Evolutionary conservation across 495 filamentous ascomycete genomes (phyloP).

Genomic region (Penicillium cataractarum): DNA sequence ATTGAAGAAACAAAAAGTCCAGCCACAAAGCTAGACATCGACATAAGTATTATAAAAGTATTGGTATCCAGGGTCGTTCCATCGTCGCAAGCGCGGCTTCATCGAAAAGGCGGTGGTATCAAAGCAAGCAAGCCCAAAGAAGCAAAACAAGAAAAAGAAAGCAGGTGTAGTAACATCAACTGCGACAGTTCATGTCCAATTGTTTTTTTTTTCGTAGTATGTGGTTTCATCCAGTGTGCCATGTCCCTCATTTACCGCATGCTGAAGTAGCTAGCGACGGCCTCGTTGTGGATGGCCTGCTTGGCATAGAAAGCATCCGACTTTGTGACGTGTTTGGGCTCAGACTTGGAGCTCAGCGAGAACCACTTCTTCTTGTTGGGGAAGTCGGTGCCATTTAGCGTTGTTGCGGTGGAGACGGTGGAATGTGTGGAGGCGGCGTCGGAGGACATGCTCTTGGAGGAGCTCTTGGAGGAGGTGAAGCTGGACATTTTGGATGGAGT

Average conservation of each 20-base stretch:
- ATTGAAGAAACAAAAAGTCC: not conserved
- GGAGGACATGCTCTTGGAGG: slow-evolving; percentile 22
- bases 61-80: slow-evolving; percentile 21
- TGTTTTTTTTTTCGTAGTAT: not conserved
- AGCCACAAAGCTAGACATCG: not conserved
- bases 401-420: slow-evolving; percentile 33
- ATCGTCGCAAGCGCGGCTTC: slow-evolving; percentile 20
- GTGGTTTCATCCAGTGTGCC: not conserved
- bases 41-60: slow-evolving; percentile 4
- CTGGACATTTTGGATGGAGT: slow-evolving; percentile 18
- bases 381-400: slow-evolving; percentile 28
- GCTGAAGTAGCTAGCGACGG: slow-evolving; percentile 36
- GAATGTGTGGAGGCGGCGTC: slow-evolving; percentile 33
- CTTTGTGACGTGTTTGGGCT: slow-evolving; percentile 13
- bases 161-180: not conserved
- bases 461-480: slow-evolving; percentile 19
- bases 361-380: slow-evolving; percentile 34
- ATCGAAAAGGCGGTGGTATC: slow-evolving; percentile 16
- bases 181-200: not conserved
- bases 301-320: slow-evolving; percentile 14
- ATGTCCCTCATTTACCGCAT: slow-evolving; percentile 25
- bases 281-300: slow-evolving; percentile 34
- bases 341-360: slow-evolving; percentile 23
- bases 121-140: slow-evolving; percentile 6
- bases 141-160: not conserved